Conservation (phyloP, 371 early-diverging fungal species). For the Neoconidiobolus thromboides region DNA sequence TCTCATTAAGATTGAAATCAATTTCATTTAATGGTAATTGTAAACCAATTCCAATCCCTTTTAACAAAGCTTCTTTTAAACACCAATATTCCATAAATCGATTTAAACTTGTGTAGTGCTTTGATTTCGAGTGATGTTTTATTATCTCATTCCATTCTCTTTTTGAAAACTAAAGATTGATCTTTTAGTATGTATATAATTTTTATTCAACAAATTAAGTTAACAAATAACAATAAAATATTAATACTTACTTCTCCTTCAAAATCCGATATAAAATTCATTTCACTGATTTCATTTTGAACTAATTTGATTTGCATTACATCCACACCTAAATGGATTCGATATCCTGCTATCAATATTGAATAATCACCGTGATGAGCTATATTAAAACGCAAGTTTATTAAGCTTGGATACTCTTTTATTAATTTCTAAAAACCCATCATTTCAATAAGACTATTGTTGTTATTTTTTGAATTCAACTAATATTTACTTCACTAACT, state of each 20-base stretch:
- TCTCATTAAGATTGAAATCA: too few species aligned
- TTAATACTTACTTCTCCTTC: conserved; percentile 2
- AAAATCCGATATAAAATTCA: background rate
- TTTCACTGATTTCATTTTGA: background rate
- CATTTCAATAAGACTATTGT: too few species aligned
- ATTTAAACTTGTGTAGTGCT: background rate
- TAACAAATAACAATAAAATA: too few species aligned
- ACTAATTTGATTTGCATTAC: conserved; percentile 17
- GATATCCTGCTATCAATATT: conserved; percentile 17
- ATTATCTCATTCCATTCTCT: background rate
- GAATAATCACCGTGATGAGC: conserved; percentile 49
- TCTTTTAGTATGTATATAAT: background rate
- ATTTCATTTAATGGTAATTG: too few species aligned
- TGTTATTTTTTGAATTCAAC: too few species aligned
- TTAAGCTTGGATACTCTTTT: too few species aligned
- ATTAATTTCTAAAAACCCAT: too few species aligned
- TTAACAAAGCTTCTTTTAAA: conserved; percentile 2
- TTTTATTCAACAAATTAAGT: too few species aligned
- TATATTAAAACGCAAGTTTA: conserved; percentile 18
- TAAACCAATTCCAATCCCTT: conserved; percentile 1
- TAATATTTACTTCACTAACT: too few species aligned
- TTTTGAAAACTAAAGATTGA: background rate
- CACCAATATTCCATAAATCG: conserved; percentile 6
- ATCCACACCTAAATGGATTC: conserved; percentile 26
- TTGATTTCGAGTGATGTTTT: background rate